phyloP scores from a whole-genome alignment of 2,329 filamentous ascomycete species.

The Trematosphaeria pertusa region DNA sequence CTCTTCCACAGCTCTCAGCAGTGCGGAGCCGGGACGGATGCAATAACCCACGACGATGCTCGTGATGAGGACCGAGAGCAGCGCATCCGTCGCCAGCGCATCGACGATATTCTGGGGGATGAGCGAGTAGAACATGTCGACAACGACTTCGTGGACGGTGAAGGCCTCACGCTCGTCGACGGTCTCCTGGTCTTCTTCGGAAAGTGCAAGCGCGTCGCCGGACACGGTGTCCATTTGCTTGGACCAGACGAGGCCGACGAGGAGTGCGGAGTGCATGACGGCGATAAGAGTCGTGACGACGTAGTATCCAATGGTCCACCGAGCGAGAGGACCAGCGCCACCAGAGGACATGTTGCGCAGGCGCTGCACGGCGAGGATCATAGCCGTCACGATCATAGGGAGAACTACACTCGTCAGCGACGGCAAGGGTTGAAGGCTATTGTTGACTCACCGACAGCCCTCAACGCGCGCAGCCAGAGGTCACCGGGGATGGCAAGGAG shows the following conservation, averaged over 20 bases:
- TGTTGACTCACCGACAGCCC: constrained; percentile 52
- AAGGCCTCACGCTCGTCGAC: constrained; percentile 45
- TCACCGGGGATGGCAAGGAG: constrained; percentile 58
- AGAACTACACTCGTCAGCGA: no score
- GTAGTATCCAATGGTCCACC: constrained; percentile 60
- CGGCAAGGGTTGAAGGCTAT: no score
- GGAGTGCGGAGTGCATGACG: constrained; percentile 56
- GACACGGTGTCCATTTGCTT: constrained; percentile 53
- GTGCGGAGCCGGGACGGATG: constrained; percentile 50
- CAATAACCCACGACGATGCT: constrained; percentile 57
- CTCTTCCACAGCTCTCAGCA: constrained; percentile 56
- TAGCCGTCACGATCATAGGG: constrained; percentile 60
- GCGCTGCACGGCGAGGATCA: constrained; percentile 60
- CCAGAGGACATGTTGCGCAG: constrained; percentile 54
- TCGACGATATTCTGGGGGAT: constrained; percentile 58
- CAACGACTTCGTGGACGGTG: constrained; percentile 53
- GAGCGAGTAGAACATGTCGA: constrained; percentile 58
- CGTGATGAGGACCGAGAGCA: constrained; percentile 57
- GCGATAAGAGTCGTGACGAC: constrained; percentile 59
- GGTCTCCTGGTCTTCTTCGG: constrained; percentile 39
- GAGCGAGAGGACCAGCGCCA: constrained; percentile 54
- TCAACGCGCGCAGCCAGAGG: constrained; percentile 59
- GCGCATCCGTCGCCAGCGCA: constrained; percentile 55
- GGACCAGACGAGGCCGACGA: constrained; percentile 58
- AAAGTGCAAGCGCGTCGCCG: constrained; percentile 39